These are phyloP conservation scores for Sanguinoderma infundibulare DNA, from an alignment of 1,284 basidiomycete species.

Conservation along the genomic window DNA sequence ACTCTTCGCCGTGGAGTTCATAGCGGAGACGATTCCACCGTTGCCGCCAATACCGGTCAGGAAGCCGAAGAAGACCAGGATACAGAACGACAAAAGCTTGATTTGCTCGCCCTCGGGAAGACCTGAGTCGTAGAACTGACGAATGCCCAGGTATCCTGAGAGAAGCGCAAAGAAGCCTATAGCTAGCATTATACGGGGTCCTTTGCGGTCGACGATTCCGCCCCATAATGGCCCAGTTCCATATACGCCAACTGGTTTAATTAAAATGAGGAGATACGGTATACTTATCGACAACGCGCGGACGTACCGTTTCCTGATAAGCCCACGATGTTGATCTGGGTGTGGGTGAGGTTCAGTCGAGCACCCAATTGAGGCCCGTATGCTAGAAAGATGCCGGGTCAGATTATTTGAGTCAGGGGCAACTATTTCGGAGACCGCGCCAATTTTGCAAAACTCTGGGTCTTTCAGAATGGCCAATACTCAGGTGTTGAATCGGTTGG, in stretches of 20 bases:
- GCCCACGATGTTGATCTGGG: conserved; percentile 76
- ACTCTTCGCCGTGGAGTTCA: conserved; percentile 71
- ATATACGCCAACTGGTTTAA: conserved; percentile 58
- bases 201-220: conserved; percentile 64
- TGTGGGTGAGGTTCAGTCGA: conserved; percentile 73
- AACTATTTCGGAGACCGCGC: background rate
- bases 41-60: conserved; percentile 69
- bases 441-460: background rate
- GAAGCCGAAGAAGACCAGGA: conserved; percentile 54
- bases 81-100: conserved; percentile 34
- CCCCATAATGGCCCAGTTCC: conserved; percentile 71
- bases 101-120: conserved; percentile 36
- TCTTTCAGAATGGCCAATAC: background rate
- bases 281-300: conserved; percentile 5
- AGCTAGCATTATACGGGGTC: conserved; percentile 57
- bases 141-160: conserved; percentile 70
- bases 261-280: conserved; percentile 1
- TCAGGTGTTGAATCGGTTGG: too few species aligned
- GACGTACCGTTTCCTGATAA: conserved; percentile 66
- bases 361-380: conserved; percentile 82
- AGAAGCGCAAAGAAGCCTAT: conserved; percentile 57
- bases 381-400: conserved; percentile 44
- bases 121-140: conserved; percentile 61
- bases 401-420: background rate
- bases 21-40: conserved; percentile 55